Evolutionary conservation across 148 eudicot genomes (phyloP).

Genomic region (Spergularia marina): DNA sequence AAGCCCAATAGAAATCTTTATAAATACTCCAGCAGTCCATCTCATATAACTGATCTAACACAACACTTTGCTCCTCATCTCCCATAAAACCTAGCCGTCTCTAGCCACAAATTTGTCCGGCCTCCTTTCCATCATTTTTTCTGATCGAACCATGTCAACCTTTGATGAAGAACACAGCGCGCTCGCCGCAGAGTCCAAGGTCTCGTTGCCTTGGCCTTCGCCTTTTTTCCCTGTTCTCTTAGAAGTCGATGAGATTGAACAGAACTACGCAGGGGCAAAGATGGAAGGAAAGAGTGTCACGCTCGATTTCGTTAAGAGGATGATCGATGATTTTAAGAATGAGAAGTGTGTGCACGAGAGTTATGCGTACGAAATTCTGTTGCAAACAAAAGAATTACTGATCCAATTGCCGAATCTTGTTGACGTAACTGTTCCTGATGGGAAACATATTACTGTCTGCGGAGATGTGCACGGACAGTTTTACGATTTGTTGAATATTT

Average conservation of each 20-base stretch:
- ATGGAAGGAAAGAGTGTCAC: constrained; percentile 82
- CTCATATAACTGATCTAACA: too few relatives aligned
- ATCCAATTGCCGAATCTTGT: constrained; percentile 82
- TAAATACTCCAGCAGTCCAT: too few relatives aligned
- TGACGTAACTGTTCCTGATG: constrained; percentile 69
- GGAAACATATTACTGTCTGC: constrained; percentile 85
- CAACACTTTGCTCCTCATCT: too few relatives aligned
- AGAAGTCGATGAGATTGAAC: constrained; percentile 54
- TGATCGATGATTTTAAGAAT: constrained; percentile 88
- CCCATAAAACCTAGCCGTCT: too few relatives aligned
- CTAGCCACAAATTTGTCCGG: too few relatives aligned
- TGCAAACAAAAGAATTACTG: constrained; percentile 71
- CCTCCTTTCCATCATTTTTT: too few relatives aligned
- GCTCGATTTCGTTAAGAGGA: constrained; percentile 74
- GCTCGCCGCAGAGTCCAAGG: too few relatives aligned
- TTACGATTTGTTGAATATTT: constrained; percentile 82
- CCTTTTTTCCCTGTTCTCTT: background rate
- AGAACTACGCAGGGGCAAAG: constrained; percentile 86
- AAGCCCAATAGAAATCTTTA: too few relatives aligned
- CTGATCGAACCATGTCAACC: too few relatives aligned
- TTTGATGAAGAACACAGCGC: too few relatives aligned
- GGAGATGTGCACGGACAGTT: constrained; percentile 99
- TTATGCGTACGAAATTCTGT: constrained; percentile 79
- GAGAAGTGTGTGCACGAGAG: constrained; percentile 68
- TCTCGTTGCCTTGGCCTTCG: background rate